Percentiles rank a stretch among this genome's conserved stretches.
Evolutionary conservation across 441 rosid genomes (phyloP).

Genomic region (Bruguiera hainesii): DNA sequence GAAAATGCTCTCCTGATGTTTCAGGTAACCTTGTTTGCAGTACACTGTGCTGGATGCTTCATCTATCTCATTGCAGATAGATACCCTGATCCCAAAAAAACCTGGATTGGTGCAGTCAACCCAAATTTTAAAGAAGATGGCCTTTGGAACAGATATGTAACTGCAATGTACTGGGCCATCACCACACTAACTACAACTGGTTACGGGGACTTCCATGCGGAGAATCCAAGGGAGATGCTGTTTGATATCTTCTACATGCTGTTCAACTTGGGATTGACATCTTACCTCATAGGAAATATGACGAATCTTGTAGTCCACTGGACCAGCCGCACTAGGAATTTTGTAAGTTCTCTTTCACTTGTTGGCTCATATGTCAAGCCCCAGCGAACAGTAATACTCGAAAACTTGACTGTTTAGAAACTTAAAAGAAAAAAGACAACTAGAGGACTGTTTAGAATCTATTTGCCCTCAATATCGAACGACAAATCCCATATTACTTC

Average conservation of each 20-base stretch:
- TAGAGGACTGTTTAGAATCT: not conserved
- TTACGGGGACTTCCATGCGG: conserved; percentile 84
- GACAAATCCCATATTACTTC: not conserved
- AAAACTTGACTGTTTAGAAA: conserved; percentile 5
- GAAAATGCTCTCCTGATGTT: conserved; percentile 1
- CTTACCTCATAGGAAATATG: conserved; percentile 94
- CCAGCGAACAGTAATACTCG: conserved; percentile 7
- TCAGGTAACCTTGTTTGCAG: conserved; percentile 86
- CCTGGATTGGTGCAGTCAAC: conserved; percentile 77
- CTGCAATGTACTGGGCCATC: conserved; percentile 90
- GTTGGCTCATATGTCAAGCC: not conserved
- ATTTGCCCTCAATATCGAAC: not conserved
- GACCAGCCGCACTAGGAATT: conserved; percentile 59
- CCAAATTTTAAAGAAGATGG: conserved; percentile 61
- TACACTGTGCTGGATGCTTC: conserved; percentile 84
- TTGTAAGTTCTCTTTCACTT: conserved; percentile 53
- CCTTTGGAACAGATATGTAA: conserved; percentile 79
- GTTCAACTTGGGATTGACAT: conserved; percentile 83
- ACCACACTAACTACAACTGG: conserved; percentile 91
- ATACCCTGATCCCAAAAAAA: conserved; percentile 41
- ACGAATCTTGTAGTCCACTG: conserved; percentile 88
- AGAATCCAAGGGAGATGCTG: conserved; percentile 65
- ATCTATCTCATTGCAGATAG: conserved; percentile 66
- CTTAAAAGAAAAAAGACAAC: not conserved
- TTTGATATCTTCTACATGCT: conserved; percentile 85